Evolutionary conservation across 2,329 filamentous ascomycete genomes (phyloP).

Genomic region (Fusarium sp.): DNA sequence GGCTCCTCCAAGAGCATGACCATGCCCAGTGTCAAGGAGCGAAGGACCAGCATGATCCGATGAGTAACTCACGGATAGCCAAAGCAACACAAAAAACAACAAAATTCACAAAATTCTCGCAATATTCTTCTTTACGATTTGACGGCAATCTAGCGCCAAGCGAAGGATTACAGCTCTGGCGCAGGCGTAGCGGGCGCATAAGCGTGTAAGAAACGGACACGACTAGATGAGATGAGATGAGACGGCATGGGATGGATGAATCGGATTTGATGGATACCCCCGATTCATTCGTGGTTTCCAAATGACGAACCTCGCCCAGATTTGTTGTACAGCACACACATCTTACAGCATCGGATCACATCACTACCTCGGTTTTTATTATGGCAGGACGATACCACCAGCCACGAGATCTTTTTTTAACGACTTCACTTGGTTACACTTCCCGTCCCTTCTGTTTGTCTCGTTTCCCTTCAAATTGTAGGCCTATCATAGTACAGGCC

Average conservation of each 20-base stretch:
- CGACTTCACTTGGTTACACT: conserved; percentile 34
- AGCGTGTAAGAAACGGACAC: conserved; percentile 36
- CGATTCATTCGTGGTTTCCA: conserved; percentile 26
- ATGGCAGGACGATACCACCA: conserved; percentile 12
- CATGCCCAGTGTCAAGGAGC: conserved; percentile 51
- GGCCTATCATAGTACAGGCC: background rate
- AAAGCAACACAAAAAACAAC: conserved; percentile 27
- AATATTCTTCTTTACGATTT: conserved; percentile 39
- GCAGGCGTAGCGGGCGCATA: conserved; percentile 36
- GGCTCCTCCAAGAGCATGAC: conserved; percentile 51
- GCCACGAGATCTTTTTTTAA: conserved; percentile 28
- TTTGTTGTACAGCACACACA: conserved; percentile 13
- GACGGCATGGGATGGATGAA: conserved; percentile 38
- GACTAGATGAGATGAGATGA: conserved; percentile 38
- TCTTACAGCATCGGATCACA: conserved; percentile 15
- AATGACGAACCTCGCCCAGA: conserved; percentile 27
- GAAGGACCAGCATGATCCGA: conserved; percentile 56
- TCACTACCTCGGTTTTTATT: conserved; percentile 20
- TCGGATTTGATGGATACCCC: conserved; percentile 41
- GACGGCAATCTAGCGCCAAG: conserved; percentile 39
- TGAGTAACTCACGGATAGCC: conserved; percentile 35
- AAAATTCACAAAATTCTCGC: conserved; percentile 29
- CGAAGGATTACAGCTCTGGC: conserved; percentile 25
- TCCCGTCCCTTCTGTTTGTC: conserved; percentile 25
- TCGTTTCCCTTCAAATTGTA: background rate